phyloP scores from a whole-genome alignment of 257 asterid genomes.

The Jacaranda mimosifolia region DNA sequence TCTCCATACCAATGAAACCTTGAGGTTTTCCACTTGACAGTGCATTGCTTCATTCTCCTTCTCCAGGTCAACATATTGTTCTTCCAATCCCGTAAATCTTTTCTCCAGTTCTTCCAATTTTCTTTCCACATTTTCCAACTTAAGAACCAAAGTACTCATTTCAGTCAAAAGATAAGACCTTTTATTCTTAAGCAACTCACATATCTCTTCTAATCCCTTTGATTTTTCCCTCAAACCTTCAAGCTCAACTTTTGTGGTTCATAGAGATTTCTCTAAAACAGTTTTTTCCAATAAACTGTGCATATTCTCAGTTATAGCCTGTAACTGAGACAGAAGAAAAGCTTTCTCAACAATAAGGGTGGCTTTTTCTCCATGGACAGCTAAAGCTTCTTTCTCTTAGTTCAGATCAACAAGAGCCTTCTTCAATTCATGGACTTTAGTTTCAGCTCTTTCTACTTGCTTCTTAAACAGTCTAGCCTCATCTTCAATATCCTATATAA shows the following conservation, averaged over 20 bases:
- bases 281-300: constrained; percentile 74
- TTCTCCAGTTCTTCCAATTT: constrained; percentile 67
- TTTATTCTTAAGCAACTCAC: constrained; percentile 79
- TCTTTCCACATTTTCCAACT: constrained; percentile 71
- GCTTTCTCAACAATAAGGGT: constrained; percentile 81
- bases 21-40: constrained; percentile 65
- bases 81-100: constrained; percentile 73
- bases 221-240: constrained; percentile 94
- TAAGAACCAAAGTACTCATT: constrained; percentile 59
- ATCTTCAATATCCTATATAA: constrained; percentile 41
- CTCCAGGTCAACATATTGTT: constrained; percentile 69
- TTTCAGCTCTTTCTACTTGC: constrained; percentile 71
- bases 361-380: constrained; percentile 70
- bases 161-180: constrained; percentile 68
- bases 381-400: constrained; percentile 73
- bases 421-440: constrained; percentile 64
- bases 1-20: constrained; percentile 65
- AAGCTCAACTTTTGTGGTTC: constrained; percentile 74
- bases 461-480: constrained; percentile 54
- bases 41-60: constrained; percentile 74
- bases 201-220: constrained; percentile 79
- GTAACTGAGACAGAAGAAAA: constrained; percentile 75
- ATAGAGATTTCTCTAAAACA: constrained; percentile 80
- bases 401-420: constrained; percentile 54
- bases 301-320: constrained; percentile 76